Evolutionary conservation across 305 asterid species (phyloP), one percentile per base, ranked within the genome.

Genomic region (Fraxinus angustifolia): DNA sequence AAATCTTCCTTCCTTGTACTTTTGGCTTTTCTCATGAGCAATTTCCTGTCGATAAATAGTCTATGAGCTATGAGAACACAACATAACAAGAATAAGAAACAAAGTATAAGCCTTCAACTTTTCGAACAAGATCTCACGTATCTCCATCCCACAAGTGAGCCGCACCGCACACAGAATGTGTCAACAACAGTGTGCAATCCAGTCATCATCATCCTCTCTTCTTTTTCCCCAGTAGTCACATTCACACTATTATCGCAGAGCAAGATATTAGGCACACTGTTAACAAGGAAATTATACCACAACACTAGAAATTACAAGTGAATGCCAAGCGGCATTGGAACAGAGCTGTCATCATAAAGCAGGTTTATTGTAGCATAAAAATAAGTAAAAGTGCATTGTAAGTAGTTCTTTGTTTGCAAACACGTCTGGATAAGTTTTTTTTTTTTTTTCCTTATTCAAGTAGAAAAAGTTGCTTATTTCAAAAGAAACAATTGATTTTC

Each of bases 251-350:
- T 56, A 56, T 73, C 79, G 84, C 60, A 82, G 8, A 81, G 70
- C 48, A 80, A 48, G 58, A 67, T 73, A 83, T 87, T 73, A 87
- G 80, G 73, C 77, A 2, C 4, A 40, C 50, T 40, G 4, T 40
- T 11, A 40, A 40, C 16, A 82, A n/a, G 76, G 6, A 75, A 35
- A 36, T 14, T 58, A 73, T 74, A 38, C 56, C 4, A 45, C 56
- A 1, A 53, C 3, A 31, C 31, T 71, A 17, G 73, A 19, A 35
- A 56, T 56, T 73, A 72, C 40, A 72, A 56, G 42, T 38, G 76
- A 73, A 33, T 45, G 45, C 79, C 68, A 19, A 81, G 60, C 71
- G 23, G 83, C 78, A 82, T 56, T 56, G 67, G 17, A 17, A 45
- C 48, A 40, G 48, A 40, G 12, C 12, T 8, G 56, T 45, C 56